Conservation (phyloP, 371 early-diverging fungal genomes). For the Mortierella sp. region DNA sequence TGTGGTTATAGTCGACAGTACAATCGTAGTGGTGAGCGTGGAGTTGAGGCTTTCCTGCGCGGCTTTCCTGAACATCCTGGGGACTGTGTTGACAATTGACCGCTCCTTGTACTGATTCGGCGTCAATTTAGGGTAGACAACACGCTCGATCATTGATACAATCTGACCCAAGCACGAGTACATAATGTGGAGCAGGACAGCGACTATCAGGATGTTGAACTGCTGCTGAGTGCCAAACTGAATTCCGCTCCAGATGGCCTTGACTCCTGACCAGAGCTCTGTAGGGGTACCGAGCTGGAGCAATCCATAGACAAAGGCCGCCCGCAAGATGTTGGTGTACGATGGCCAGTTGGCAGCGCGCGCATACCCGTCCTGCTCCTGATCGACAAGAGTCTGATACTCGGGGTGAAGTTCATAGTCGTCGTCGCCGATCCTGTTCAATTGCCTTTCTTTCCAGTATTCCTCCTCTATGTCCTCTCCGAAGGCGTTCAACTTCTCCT, state of each 20-base stretch:
- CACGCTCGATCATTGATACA: slow-evolving; percentile 28
- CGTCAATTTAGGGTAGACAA: slow-evolving; percentile 28
- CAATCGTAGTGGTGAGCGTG: slow-evolving; percentile 26
- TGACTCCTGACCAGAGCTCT: slow-evolving; percentile 27
- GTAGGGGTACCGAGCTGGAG: slow-evolving; percentile 28
- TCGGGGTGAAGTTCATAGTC: slow-evolving; percentile 43
- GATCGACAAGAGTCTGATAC: slow-evolving; percentile 44
- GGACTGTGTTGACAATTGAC: slow-evolving; percentile 28
- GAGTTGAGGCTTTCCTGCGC: slow-evolving; percentile 49
- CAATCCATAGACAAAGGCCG: slow-evolving; percentile 28
- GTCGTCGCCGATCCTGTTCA: slow-evolving; percentile 21
- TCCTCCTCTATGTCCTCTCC: neutral
- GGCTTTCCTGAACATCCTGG: slow-evolving; percentile 23
- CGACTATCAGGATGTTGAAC: slow-evolving; percentile 21
- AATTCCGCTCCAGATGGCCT: slow-evolving; percentile 19
- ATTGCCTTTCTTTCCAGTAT: neutral
- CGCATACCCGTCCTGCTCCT: slow-evolving; percentile 35
- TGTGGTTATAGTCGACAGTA: slow-evolving; percentile 26
- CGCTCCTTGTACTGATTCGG: slow-evolving; percentile 29
- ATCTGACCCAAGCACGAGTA: slow-evolving; percentile 36
- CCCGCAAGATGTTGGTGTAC: slow-evolving; percentile 37
- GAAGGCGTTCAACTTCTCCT: neutral
- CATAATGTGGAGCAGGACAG: slow-evolving; percentile 28
- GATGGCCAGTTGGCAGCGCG: slow-evolving; percentile 38
- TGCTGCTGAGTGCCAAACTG: slow-evolving; percentile 34